A percentile compares a stretch with the other conserved stretches of the same genome.
phyloP scores from a whole-genome alignment of 2,329 filamentous ascomycete genomes.

The Aspergillus pseudoviridinutans region DNA sequence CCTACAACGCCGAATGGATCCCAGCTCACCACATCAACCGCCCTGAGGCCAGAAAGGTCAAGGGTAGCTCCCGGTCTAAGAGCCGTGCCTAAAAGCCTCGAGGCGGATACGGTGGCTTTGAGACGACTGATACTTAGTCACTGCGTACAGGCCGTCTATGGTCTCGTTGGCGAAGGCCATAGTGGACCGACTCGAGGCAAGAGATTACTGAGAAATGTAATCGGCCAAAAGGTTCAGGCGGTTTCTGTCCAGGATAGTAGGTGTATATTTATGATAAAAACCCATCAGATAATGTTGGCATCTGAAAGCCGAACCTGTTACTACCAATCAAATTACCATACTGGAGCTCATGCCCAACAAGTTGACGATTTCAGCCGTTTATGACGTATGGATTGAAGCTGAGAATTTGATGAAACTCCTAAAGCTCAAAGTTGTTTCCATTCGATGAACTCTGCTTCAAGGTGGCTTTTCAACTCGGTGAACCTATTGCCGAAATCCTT shows the following conservation, averaged over 20 bases:
- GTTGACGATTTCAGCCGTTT: background rate
- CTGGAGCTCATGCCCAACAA: background rate
- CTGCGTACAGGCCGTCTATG: slow-evolving; percentile 3
- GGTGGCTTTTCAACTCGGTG: slow-evolving; percentile 67
- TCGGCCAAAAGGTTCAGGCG: slow-evolving; percentile 8
- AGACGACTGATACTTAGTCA: slow-evolving; percentile 2
- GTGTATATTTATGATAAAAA: slow-evolving; percentile 22
- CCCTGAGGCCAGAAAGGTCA: slow-evolving; percentile 64
- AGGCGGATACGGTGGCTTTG: slow-evolving; percentile 2
- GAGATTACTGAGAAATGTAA: slow-evolving; percentile 21
- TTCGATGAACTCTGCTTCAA: slow-evolving; percentile 67
- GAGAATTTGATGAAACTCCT: background rate
- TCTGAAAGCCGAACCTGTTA: background rate
- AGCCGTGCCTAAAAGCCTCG: slow-evolving; percentile 27
- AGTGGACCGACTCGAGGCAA: slow-evolving; percentile 7
- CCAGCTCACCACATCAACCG: slow-evolving; percentile 84
- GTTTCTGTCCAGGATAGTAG: slow-evolving; percentile 12
- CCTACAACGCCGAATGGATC: slow-evolving; percentile 92
- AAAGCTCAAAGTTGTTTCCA: slow-evolving; percentile 63
- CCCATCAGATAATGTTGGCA: background rate
- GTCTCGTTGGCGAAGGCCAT: slow-evolving; percentile 7
- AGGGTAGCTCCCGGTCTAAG: slow-evolving; percentile 44
- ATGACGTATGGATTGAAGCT: background rate
- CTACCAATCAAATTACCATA: background rate
- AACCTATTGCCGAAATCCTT: slow-evolving; percentile 71